A percentile compares a stretch with the other conserved stretches of the same genome.
These are phyloP conservation scores for Malus hybrid DNA, from an alignment of 331 rosid species.

Conservation along the genomic window DNA sequence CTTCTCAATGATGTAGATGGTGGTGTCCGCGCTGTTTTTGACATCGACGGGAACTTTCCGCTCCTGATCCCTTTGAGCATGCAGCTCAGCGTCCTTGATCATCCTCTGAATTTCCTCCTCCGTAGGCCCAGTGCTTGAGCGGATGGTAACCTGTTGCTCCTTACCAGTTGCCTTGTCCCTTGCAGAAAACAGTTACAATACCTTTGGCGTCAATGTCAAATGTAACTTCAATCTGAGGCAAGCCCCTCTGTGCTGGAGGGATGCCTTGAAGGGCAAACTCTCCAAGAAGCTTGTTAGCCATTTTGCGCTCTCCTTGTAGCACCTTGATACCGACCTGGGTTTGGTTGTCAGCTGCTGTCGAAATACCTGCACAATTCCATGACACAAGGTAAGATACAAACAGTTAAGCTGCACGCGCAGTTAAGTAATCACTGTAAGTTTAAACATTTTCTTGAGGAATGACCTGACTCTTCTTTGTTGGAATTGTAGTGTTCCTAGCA, in stretches of 20 bases:
- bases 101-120: constrained; percentile 10
- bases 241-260: constrained; percentile 14
- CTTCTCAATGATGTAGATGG: constrained; percentile 12
- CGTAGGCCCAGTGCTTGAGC: background rate
- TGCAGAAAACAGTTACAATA: constrained; percentile 2
- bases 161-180: constrained; percentile 13
- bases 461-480: constrained; percentile 29
- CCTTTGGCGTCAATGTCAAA: constrained; percentile 14
- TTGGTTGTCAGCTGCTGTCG: constrained; percentile 10
- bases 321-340: background rate
- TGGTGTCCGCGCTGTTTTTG: constrained; percentile 7
- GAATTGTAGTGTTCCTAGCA: constrained; percentile 12
- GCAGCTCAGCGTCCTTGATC: constrained; percentile 4
- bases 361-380: constrained; percentile 21
- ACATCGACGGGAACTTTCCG: background rate
- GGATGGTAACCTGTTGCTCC: constrained; percentile 1
- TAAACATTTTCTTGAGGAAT: background rate
- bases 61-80: background rate
- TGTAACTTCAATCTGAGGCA: constrained; percentile 18
- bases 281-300: constrained; percentile 2
- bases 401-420: background rate
- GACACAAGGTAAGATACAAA: background rate
- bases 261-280: constrained; percentile 7
- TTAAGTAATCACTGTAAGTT: background rate
- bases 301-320: constrained; percentile 4